Evolutionary conservation across 2,329 filamentous ascomycete genomes (phyloP), one percentile per base, ranked within the genome.

Genomic region (Aspergillus proliferans): DNA sequence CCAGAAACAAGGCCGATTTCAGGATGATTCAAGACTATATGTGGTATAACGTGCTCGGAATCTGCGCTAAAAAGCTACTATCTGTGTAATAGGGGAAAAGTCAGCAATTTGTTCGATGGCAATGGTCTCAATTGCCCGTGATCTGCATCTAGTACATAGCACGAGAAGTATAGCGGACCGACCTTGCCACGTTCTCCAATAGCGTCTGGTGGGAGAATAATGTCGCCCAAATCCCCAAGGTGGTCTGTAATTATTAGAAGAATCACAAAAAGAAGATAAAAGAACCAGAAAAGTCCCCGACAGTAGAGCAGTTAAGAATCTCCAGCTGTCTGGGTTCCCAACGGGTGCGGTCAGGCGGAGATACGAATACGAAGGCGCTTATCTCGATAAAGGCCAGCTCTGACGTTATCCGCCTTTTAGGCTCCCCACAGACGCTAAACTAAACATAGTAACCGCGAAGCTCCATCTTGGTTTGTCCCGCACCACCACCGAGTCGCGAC

Each of bases 341-440:
- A 22, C 41, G 22, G 41, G 24, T 43, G 41, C 41, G 41, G 41
- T 43, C 41, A 26, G 41, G 41, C 38, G 38, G 38, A 40, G 41
- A 43, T 43, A 43, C 41, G 41, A 43, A 30, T 43, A 43, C 41
- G 41, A 43, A 15, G 14, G n/a, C 41, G 38, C 38, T 40, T 40
- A 40, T 40, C 38, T 22, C 24, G 41, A 43, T 43, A 43, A 43
- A 22, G 46, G 56, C 53, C 54, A 45, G 42, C 51, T 54, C 57
- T 62, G 58, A 62, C 62, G 61, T 40, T 63, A 61, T 22, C 22
- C 22, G 22, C 22, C 22, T 22, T 22, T 4, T 57, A 55, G 50
- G 33, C 48, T 48, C 44, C 45, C 46, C 41, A 36, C 47, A 19
- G 38, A 19, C 38, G 38, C 38, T 40, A 40, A 40, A 40, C 38